Percentiles rank a stretch among this genome's conserved stretches.
phyloP scores from a whole-genome alignment of 441 rosid species.

The Erodium texanum region DNA sequence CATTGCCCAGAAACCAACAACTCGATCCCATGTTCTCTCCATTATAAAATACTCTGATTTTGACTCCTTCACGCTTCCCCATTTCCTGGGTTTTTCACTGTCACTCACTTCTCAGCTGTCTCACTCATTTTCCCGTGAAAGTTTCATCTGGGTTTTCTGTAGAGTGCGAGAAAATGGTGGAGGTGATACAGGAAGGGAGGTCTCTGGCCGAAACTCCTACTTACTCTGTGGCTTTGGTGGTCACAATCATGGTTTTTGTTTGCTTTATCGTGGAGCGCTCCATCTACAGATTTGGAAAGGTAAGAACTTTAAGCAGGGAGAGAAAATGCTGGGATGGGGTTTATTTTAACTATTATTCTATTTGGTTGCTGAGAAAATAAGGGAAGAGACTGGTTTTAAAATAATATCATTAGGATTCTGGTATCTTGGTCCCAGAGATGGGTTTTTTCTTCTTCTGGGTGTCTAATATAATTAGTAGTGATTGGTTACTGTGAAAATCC shows the following conservation, averaged over 20 bases:
- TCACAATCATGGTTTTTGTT: conserved; percentile 69
- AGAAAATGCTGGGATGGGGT: not conserved
- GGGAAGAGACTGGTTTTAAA: too few relatives aligned
- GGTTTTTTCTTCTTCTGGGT: too few relatives aligned
- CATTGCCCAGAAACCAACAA: not conserved
- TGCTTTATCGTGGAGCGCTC: conserved; percentile 71
- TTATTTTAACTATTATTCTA: not conserved
- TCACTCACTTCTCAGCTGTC: conserved; percentile 9
- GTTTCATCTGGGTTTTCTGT: not conserved
- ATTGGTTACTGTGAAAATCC: not conserved
- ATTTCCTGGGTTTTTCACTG: conserved; percentile 32
- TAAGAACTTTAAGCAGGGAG: conserved; percentile 1
- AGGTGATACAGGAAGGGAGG: conserved; percentile 49
- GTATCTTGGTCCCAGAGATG: too few relatives aligned
- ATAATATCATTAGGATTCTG: too few relatives aligned
- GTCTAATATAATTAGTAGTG: too few relatives aligned
- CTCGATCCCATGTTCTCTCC: not conserved
- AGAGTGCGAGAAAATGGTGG: conserved; percentile 20
- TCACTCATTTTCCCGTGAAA: conserved; percentile 12
- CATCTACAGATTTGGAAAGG: conserved; percentile 87
- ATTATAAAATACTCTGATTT: not conserved
- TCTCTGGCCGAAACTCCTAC: conserved; percentile 95
- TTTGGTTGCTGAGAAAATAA: conserved; percentile 7
- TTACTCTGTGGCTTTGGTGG: conserved; percentile 77
- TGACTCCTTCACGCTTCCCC: conserved; percentile 28